Base-by-base conservation (phyloP, 164 flowering plant species). In the Akebia trifoliata region DNA sequence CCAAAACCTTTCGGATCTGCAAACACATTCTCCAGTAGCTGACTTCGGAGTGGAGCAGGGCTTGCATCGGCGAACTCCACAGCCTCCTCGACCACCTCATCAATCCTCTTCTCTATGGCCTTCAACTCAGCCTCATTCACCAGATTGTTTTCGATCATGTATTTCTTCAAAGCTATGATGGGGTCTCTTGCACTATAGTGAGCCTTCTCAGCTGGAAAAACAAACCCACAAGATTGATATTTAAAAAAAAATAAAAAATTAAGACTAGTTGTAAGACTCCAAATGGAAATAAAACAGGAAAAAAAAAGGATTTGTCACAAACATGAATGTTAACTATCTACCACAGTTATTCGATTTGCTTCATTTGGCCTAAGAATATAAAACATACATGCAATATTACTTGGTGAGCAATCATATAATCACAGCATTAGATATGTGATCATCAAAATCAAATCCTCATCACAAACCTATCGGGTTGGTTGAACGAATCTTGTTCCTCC, bases 1-100 rank as follows among this genome's bases (percentile, higher is more conserved):
- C 93, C 97, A 72, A 92, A 92, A 39, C 98, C 98, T 71, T 81
- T 86, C 0, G 98, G 92, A 66, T 92, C 96, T 12, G 95, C 95
- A 71, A 92, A 92, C 25, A 89, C 98, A 57, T 89, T 92, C 70
- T 85, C 89, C 29, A 89, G 72, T 21, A 92, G 85, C 79, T 92
- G 98, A 67, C 77, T 84, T 17, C 95, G 78, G 2, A 55, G 36
- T 28, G 92, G 98, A 54, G 9, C 74, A 45, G 96, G 90, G 74
- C 96, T 87, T 45, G 67, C 79, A 54, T 93, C 97, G 11, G 96
- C 94, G 73, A 87, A 93, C 53, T 93, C 94, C 40, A 93, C 94
- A 38, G 97, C 78, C 3, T 93, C 95, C 74, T 93, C 98, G 22
- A 93, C 70, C 22, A 84, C 34, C 64, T 90, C 94, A 38, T 89